phyloP scores from a whole-genome alignment of 2,329 filamentous ascomycete species.

The Cladosporium sp. region DNA sequence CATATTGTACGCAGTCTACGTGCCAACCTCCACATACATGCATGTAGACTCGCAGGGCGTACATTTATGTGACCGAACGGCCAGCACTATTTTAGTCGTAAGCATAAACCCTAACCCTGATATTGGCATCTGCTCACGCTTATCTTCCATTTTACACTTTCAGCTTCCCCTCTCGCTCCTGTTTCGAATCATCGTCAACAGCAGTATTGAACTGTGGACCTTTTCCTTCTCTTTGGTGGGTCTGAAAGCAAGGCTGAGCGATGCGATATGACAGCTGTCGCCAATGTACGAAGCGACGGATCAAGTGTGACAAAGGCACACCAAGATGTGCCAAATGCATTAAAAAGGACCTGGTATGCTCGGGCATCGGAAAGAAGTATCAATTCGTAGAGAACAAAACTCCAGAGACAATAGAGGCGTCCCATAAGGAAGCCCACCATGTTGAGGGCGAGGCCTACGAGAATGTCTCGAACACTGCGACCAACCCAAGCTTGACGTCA shows the following conservation, averaged over 20 bases:
- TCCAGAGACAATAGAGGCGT: background rate
- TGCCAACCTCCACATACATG: background rate
- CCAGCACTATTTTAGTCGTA: no score
- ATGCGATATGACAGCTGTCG: conserved; percentile 38
- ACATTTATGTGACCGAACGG: background rate
- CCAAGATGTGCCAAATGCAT: conserved; percentile 45
- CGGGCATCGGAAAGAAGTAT: conserved; percentile 42
- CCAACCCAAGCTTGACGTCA: background rate
- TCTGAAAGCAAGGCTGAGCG: background rate
- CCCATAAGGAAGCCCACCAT: background rate
- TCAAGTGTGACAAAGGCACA: conserved; percentile 45
- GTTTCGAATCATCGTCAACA: background rate
- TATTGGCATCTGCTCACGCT: background rate
- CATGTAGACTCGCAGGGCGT: background rate
- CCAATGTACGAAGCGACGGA: conserved; percentile 43
- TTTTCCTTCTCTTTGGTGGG: background rate
- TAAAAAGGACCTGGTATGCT: conserved; percentile 44
- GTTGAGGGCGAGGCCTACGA: background rate
- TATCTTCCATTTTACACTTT: background rate
- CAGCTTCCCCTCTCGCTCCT: background rate
- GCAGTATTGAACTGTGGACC: background rate
- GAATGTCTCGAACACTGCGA: background rate
- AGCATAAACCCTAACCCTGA: background rate
- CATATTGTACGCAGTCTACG: background rate
- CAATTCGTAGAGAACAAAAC: conserved; percentile 39